Evolutionary conservation across 2,329 filamentous ascomycete genomes (phyloP).

Genomic region (Curvularia sp.): DNA sequence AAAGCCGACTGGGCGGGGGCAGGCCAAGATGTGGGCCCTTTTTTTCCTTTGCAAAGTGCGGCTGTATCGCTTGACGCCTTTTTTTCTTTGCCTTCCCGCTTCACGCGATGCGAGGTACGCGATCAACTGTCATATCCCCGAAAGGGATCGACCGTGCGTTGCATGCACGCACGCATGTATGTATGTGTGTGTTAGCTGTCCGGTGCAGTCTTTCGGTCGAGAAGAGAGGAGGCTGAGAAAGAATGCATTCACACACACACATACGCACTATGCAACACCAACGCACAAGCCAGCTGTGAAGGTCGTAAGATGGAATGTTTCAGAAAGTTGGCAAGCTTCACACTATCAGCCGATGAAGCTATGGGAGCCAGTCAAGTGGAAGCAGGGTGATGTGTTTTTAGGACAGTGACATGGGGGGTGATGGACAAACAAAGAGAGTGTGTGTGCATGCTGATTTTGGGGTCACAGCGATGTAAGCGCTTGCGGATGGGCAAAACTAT

Average conservation of each 20-base stretch:
- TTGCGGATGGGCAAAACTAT: conserved; percentile 12
- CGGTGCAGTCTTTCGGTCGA: neutral
- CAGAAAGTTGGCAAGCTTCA: neutral
- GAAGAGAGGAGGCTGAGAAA: conserved; percentile 2
- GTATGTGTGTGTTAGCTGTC: conserved; percentile 5
- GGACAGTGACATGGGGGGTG: neutral
- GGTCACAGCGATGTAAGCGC: conserved; percentile 24
- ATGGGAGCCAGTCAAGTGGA: neutral
- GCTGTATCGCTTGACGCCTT: conserved; percentile 4
- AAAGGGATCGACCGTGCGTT: conserved; percentile 1
- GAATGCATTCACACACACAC: neutral
- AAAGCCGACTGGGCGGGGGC: neutral
- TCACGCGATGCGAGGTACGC: conserved; percentile 14
- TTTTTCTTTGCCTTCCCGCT: conserved; percentile 7
- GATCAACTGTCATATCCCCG: conserved; percentile 2
- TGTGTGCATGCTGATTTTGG: neutral
- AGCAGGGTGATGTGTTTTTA: neutral
- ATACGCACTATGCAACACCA: neutral
- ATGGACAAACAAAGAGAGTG: neutral
- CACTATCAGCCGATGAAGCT: neutral
- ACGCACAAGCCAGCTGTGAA: neutral
- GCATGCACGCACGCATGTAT: conserved; percentile 5
- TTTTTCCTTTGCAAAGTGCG: neutral
- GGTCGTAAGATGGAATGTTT: neutral
- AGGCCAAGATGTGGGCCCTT: neutral